Evolutionary conservation across 2,329 filamentous ascomycete genomes (phyloP).

Genomic region (Phoma sp.): DNA sequence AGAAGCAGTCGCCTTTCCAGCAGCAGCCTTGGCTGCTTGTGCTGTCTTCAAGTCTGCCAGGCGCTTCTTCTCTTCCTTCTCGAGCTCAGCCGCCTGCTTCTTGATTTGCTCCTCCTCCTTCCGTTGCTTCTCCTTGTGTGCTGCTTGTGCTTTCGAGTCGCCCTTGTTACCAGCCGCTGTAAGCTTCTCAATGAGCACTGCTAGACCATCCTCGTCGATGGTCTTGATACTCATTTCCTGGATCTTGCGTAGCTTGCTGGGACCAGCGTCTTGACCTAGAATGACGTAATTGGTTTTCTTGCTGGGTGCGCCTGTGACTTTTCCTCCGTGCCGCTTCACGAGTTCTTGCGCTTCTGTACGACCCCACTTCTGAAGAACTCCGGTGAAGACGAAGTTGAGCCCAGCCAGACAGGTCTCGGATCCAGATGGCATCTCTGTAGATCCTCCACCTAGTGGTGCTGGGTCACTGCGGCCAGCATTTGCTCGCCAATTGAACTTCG

Average conservation of each 20-base stretch:
- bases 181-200: slow-evolving; percentile 80
- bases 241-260: slow-evolving; percentile 91
- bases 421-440: slow-evolving; percentile 76
- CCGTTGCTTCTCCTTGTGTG: slow-evolving; percentile 82
- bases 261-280: slow-evolving; percentile 87
- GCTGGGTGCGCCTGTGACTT: slow-evolving; percentile 84
- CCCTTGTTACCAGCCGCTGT: slow-evolving; percentile 79
- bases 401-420: slow-evolving; percentile 90
- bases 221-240: slow-evolving; percentile 81
- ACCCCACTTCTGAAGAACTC: slow-evolving; percentile 78
- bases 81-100: slow-evolving; percentile 83
- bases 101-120: slow-evolving; percentile 84
- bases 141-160: slow-evolving; percentile 84
- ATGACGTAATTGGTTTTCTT: slow-evolving; percentile 95
- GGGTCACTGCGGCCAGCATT: slow-evolving; percentile 66
- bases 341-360: slow-evolving; percentile 85
- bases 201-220: slow-evolving; percentile 92
- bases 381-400: slow-evolving; percentile 93
- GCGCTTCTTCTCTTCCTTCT: slow-evolving; percentile 84
- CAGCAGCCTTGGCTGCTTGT: slow-evolving; percentile 28
- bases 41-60: slow-evolving; percentile 56
- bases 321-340: slow-evolving; percentile 93
- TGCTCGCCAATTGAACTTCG: slow-evolving; percentile 80
- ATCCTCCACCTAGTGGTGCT: slow-evolving; percentile 68
- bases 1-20: slow-evolving; percentile 48